A percentile compares a stretch with the other conserved stretches of the same genome.
These are phyloP conservation scores for Trifolium repens DNA, from an alignment of 306 rosid species.

Conservation along the genomic window DNA sequence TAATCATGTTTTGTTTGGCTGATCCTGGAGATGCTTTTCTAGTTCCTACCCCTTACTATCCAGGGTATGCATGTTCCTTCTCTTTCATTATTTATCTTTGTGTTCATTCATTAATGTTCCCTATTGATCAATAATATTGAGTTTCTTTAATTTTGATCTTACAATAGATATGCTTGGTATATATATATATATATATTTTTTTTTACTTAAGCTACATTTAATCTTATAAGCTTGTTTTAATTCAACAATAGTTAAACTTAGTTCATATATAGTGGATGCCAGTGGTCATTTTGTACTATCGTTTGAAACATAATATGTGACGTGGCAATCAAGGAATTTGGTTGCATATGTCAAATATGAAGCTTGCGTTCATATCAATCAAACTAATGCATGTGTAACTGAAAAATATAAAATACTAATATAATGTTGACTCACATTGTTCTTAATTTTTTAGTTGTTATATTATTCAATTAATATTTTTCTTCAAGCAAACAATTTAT, in stretches of 20 bases:
- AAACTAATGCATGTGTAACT: conserved; percentile 5
- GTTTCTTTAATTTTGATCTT: too few relatives aligned
- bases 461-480: not conserved
- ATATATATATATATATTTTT: too few relatives aligned
- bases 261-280: not conserved
- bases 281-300: too few relatives aligned
- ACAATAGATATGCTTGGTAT: too few relatives aligned
- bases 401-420: not conserved
- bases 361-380: not conserved
- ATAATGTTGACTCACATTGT: not conserved
- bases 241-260: too few relatives aligned
- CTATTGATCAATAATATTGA: too few relatives aligned
- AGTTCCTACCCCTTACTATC: conserved; percentile 89
- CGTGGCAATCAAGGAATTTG: not conserved
- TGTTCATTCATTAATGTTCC: conserved; percentile 26
- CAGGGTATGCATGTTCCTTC: conserved; percentile 65
- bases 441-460: not conserved
- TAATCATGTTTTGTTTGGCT: conserved; percentile 83
- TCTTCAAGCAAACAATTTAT: not conserved
- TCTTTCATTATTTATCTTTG: conserved; percentile 2
- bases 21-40: conserved; percentile 89
- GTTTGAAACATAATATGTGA: not conserved
- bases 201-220: too few relatives aligned
- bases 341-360: not conserved
- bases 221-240: too few relatives aligned